Conservation (phyloP, 192 early-diverging fungal species). For the Coemansia guatemalensis region DNA sequence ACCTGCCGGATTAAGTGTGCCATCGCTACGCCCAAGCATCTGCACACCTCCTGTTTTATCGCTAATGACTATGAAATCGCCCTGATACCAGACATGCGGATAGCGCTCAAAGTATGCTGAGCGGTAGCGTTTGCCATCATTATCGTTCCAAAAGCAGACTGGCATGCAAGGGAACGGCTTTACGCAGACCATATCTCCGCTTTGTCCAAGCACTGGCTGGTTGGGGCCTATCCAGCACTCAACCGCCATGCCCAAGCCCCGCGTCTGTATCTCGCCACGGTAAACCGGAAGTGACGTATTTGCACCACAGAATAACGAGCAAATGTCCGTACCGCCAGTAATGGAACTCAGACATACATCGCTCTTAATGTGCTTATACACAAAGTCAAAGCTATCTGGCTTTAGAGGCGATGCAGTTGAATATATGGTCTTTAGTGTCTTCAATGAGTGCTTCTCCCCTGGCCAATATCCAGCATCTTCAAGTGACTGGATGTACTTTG, state of each 20-base stretch:
- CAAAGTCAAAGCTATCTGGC: conserved; percentile 90
- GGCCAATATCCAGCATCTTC: conserved; percentile 74
- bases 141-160: conserved; percentile 90
- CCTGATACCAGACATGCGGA: conserved; percentile 91
- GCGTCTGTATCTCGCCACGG: conserved; percentile 91
- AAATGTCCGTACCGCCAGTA: conserved; percentile 97
- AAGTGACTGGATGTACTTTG: conserved; percentile 92
- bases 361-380: conserved; percentile 80
- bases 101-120: conserved; percentile 88
- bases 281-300: conserved; percentile 89
- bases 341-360: conserved; percentile 90
- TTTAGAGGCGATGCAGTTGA: conserved; percentile 94
- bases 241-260: conserved; percentile 90
- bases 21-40: conserved; percentile 93
- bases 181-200: conserved; percentile 92
- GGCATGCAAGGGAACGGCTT: conserved; percentile 98
- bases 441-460: conserved; percentile 60
- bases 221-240: conserved; percentile 79
- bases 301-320: conserved; percentile 92
- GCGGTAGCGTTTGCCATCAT: conserved; percentile 70
- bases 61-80: conserved; percentile 90
- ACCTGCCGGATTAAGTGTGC: conserved; percentile 89
- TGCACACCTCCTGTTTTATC: conserved; percentile 83
- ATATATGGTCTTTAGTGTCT: conserved; percentile 73
- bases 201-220: conserved; percentile 64